A percentile compares a stretch with the other conserved stretches of the same genome.
phyloP scores from a whole-genome alignment of 192 early-diverging fungal species.

The Allomyces macrogynus region DNA sequence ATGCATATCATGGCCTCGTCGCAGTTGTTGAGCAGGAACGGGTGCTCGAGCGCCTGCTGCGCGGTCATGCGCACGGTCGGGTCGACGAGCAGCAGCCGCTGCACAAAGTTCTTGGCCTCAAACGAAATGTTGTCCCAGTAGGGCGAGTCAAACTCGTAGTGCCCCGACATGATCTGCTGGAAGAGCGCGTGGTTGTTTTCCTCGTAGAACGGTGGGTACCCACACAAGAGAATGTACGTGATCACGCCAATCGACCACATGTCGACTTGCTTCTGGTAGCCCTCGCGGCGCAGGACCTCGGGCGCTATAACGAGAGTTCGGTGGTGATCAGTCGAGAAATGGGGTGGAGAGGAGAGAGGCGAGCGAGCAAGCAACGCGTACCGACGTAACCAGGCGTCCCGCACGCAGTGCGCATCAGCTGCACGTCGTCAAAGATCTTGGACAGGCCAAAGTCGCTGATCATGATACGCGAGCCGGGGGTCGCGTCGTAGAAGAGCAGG shows the following conservation, averaged over 20 bases:
- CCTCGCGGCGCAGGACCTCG: constrained; percentile 54
- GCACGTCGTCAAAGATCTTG: constrained; percentile 47
- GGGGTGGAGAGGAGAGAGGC: not conserved
- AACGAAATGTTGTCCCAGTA: constrained; percentile 60
- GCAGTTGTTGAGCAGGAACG: constrained; percentile 10
- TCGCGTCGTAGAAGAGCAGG: not conserved
- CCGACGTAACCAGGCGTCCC: constrained; percentile 60
- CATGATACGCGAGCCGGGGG: constrained; percentile 47
- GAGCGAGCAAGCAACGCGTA: not conserved
- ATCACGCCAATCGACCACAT: constrained; percentile 91
- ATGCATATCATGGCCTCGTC: constrained; percentile 1
- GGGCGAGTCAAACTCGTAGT: constrained; percentile 53
- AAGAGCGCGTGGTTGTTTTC: constrained; percentile 39
- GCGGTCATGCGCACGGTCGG: constrained; percentile 25
- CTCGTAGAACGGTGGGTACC: constrained; percentile 65
- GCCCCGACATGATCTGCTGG: constrained; percentile 43
- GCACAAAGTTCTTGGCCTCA: constrained; percentile 39
- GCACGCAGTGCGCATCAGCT: constrained; percentile 53
- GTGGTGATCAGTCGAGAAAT: not conserved
- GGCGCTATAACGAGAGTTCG: constrained; percentile 46
- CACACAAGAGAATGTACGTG: constrained; percentile 79
- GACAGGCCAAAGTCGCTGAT: constrained; percentile 92
- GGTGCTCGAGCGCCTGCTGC: constrained; percentile 3
- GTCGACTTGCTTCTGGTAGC: constrained; percentile 57
- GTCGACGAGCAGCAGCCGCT: constrained; percentile 32